Conservation (phyloP, 768 basidiomycete species). For the Boletus subcaerulescens region DNA sequence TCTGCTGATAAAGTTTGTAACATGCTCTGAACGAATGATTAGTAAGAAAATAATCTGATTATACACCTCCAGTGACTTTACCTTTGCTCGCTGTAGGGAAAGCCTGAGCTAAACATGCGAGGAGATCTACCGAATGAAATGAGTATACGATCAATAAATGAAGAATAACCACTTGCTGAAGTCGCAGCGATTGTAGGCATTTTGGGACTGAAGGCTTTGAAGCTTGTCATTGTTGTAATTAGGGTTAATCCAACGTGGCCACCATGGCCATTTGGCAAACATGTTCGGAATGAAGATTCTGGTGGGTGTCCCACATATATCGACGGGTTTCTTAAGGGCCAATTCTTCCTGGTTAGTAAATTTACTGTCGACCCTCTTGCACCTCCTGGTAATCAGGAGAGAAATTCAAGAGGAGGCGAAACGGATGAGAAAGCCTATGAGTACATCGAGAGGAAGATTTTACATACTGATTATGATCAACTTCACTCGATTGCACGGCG, state of each 20-base stretch:
- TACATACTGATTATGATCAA: constrained; percentile 2
- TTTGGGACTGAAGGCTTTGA: constrained; percentile 9
- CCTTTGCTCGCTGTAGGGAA: neutral
- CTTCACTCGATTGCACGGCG: neutral
- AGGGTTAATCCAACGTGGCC: constrained; percentile 12
- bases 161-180: neutral
- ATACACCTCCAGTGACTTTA: too few species aligned
- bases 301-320: neutral
- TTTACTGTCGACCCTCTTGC: neutral
- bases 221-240: too few species aligned
- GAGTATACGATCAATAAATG: too few species aligned
- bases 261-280: constrained; percentile 11
- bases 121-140: constrained; percentile 5
- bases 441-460: neutral
- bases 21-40: too few species aligned
- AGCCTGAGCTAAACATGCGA: constrained; percentile 6
- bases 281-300: constrained; percentile 13
- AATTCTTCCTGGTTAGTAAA: neutral
- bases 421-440: neutral
- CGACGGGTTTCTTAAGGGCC: too few species aligned
- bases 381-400: neutral
- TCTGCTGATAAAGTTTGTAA: too few species aligned
- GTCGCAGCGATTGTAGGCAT: constrained; percentile 8
- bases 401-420: neutral
- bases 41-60: too few species aligned